Conservation (phyloP, 768 basidiomycete genomes). For the Amanita pallidorosea region DNA sequence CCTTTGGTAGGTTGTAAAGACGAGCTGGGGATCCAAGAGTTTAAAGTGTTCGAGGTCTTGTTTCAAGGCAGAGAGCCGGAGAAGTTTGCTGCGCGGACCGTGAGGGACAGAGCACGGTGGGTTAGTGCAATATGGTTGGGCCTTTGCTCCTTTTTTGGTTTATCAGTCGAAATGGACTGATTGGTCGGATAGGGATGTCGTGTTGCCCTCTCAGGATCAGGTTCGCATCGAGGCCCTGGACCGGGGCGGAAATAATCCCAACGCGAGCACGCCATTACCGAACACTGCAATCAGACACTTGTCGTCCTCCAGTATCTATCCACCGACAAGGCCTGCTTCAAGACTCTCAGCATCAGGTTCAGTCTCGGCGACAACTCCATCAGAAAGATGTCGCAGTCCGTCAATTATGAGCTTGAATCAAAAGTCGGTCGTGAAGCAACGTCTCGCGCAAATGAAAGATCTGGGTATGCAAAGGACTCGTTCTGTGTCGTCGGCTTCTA, state of each 20-base stretch:
- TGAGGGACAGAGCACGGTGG: slow-evolving; percentile 61
- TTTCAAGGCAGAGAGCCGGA: slow-evolving; percentile 43
- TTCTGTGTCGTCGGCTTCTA: slow-evolving; percentile 8
- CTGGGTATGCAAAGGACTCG: slow-evolving; percentile 15
- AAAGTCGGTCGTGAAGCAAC: slow-evolving; percentile 55
- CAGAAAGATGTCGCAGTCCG: slow-evolving; percentile 26
- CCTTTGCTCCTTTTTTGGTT: slow-evolving; percentile 2
- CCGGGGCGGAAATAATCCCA: neutral
- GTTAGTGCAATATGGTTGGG: slow-evolving; percentile 67
- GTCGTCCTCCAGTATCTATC: slow-evolving; percentile 14
- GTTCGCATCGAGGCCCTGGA: slow-evolving; percentile 5
- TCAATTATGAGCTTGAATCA: slow-evolving; percentile 53
- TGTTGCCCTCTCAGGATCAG: slow-evolving; percentile 28
- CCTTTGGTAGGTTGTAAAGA: slow-evolving; percentile 27
- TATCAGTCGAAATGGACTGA: neutral
- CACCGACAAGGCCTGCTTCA: slow-evolving; percentile 14
- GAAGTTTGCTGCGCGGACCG: slow-evolving; percentile 51
- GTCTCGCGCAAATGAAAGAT: slow-evolving; percentile 49
- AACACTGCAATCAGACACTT: neutral
- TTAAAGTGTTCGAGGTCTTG: slow-evolving; percentile 52
- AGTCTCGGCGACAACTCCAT: neutral
- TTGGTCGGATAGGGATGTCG: slow-evolving; percentile 38
- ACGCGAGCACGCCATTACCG: neutral
- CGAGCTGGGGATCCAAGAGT: slow-evolving; percentile 16
- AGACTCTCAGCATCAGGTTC: slow-evolving; percentile 9